Base-by-base conservation (phyloP, 495 filamentous ascomycete genomes). In the Tuber calosporum region DNA sequence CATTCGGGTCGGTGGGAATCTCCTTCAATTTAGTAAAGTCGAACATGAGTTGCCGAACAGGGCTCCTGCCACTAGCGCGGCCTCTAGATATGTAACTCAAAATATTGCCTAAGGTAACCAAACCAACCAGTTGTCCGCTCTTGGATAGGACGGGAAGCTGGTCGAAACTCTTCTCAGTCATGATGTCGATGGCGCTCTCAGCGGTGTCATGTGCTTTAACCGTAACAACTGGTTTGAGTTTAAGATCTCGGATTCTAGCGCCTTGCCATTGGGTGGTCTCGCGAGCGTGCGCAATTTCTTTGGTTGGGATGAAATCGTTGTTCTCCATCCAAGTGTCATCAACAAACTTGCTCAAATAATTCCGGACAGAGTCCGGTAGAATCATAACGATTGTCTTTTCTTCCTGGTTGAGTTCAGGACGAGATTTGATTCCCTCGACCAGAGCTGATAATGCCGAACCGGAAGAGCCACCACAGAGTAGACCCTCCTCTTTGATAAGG, bases 311-410 rank as follows among this genome's bases (percentile, higher is more conserved):
- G 53, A 98, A 92, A 79, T 93, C 90, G 82, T 98, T 97, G 67
- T 94, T 94, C 69, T 92, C 93, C 68, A 98, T 90, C 96, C 96
- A 98, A 83, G 97, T 93, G 81, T 99, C 95, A 80, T 99, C 96
- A 75, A 93, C 92, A 81, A 99, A 99, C 87, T 99, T 99, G 83
- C 90, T 93, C n/a, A 99, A 88, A 82, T 99, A 99, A 82, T 92
- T 96, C 77, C 95, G 87, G 77, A 99, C 97, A 83, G 93, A 97
- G 82, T 99, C 95, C 0, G 95, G 96, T 42, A 97, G 84, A 41
- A 99, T 85, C 20, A 97, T 92, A 22, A 99, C 95, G 0, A 98
- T 88, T 19, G 92, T 87, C 66, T 82, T 82, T 13, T 66, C 74
- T 22, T 72, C 69, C 17, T 75, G 67, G 38, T 82, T 73, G 19